Conservation (phyloP, 306 rosid species). For the Trichosanthes truncata region DNA sequence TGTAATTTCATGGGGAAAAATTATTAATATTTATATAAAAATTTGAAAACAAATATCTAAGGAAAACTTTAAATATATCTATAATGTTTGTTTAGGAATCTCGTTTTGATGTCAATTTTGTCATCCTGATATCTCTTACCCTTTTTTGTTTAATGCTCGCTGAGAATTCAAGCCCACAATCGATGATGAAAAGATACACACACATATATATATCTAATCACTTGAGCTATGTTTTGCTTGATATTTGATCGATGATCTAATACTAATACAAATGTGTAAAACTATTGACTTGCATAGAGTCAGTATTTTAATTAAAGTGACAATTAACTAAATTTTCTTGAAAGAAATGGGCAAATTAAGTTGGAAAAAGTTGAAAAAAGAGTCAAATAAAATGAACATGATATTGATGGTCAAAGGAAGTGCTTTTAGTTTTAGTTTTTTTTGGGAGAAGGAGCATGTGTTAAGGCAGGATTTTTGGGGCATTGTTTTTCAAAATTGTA, state of each 20-base stretch:
- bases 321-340: not conserved
- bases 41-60: not conserved
- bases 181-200: too few relatives aligned
- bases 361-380: not conserved
- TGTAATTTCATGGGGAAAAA: not conserved
- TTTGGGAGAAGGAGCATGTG: not conserved
- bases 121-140: too few relatives aligned
- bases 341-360: not conserved
- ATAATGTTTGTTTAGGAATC: too few relatives aligned
- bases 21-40: not conserved
- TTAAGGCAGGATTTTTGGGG: constrained; percentile 10
- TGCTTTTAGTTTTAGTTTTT: not conserved
- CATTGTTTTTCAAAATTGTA: not conserved
- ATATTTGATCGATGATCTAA: not conserved
- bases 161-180: too few relatives aligned
- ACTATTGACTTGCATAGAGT: not conserved
- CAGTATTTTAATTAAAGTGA: not conserved
- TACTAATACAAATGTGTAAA: not conserved
- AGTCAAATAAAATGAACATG: not conserved
- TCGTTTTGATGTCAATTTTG: too few relatives aligned
- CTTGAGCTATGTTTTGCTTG: not conserved
- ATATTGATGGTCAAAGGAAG: not conserved
- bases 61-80: too few relatives aligned
- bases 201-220: too few relatives aligned
- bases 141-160: too few relatives aligned